Conservation (phyloP, 1,284 basidiomycete species). For the Austroboletus olivaceoglutinosus region DNA sequence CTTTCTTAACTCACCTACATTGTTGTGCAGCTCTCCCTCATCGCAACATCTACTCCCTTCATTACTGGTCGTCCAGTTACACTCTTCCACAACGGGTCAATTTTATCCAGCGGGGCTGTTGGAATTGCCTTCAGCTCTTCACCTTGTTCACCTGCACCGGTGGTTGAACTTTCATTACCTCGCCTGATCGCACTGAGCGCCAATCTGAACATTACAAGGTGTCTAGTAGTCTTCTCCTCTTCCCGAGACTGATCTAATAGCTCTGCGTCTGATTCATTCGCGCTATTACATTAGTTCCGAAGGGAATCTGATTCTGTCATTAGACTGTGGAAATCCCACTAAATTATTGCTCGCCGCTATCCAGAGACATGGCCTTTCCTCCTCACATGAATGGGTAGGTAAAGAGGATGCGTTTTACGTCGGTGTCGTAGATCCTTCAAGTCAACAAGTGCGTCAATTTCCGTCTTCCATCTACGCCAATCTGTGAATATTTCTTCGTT, state of each 20-base stretch:
- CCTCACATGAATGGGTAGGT: constrained; percentile 12
- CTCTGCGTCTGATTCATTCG: too few species aligned
- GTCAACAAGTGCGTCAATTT: constrained; percentile 7
- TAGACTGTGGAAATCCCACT: constrained; percentile 69
- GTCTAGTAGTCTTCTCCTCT: constrained; percentile 25
- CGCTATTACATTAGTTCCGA: constrained; percentile 51
- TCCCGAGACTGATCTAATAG: constrained; percentile 1
- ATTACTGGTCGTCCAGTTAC: constrained; percentile 80
- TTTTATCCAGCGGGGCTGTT: constrained; percentile 69
- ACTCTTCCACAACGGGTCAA: constrained; percentile 58
- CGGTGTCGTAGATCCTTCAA: constrained; percentile 39
- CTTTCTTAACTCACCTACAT: constrained; percentile 1
- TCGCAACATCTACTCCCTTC: constrained; percentile 82
- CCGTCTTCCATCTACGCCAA: too few species aligned
- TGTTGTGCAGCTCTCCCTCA: constrained; percentile 58
- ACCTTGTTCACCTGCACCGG: constrained; percentile 20
- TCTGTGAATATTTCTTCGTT: not conserved
- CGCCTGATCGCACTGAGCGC: constrained; percentile 54
- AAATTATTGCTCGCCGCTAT: constrained; percentile 66
- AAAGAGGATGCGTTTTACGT: constrained; percentile 76
- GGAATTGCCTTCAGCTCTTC: constrained; percentile 57
- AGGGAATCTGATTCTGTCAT: constrained; percentile 73
- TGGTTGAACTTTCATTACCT: constrained; percentile 45
- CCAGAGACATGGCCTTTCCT: constrained; percentile 35
- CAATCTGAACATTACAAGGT: constrained; percentile 57